A percentile compares a stretch with the other conserved stretches of the same genome.
Conservation (phyloP, 116 monocot species). For the Cymodocea nodosa region DNA sequence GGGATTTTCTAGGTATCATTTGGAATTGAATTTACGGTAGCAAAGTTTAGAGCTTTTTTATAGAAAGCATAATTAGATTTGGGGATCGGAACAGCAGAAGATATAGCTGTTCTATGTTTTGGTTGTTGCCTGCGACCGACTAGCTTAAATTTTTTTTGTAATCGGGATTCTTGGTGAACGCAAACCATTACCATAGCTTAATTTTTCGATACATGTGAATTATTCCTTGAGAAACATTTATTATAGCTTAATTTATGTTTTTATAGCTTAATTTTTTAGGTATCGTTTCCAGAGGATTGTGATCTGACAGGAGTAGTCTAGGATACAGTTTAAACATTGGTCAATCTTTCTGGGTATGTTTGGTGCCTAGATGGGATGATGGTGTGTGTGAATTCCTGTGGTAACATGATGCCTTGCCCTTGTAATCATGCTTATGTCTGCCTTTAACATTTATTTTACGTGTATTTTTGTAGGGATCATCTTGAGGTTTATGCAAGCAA, state of each 20-base stretch:
- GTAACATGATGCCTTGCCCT: background rate
- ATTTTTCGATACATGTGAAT: too few relatives aligned
- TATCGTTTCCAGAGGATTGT: background rate
- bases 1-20: too few relatives aligned
- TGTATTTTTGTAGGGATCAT: constrained; percentile 48
- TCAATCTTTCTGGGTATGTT: background rate
- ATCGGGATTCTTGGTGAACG: too few relatives aligned
- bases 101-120: background rate
- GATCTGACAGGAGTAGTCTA: background rate
- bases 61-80: background rate
- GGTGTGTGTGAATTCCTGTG: background rate
- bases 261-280: too few relatives aligned
- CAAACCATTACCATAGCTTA: too few relatives aligned
- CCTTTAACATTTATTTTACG: background rate
- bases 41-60: background rate
- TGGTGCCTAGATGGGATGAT: background rate
- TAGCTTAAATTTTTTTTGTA: too few relatives aligned
- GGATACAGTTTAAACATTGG: background rate
- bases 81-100: background rate
- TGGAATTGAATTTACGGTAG: too few relatives aligned
- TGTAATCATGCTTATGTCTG: background rate
- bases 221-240: background rate
- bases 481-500: constrained; percentile 80
- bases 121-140: background rate
- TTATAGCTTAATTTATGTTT: too few relatives aligned